Evolutionary conservation across 2,329 filamentous ascomycete species (phyloP), one percentile per base, ranked within the genome.

Genomic region (Tolypocladium tropicale): DNA sequence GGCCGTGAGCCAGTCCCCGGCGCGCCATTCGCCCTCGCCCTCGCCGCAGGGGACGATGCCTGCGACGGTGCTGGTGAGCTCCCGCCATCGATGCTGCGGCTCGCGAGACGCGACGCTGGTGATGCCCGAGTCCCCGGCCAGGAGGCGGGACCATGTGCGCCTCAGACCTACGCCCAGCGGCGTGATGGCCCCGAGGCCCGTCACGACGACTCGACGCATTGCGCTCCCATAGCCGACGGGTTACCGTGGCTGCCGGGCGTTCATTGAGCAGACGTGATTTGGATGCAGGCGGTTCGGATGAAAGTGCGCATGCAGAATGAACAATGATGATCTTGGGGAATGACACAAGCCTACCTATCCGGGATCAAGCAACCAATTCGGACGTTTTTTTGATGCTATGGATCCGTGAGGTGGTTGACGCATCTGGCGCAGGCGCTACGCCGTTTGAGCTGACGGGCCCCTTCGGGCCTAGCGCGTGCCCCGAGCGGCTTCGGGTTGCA

Each of bases 21-120:
- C 66, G 33, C 70, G 68, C 83, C 80, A 85, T 49, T 74, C 62
- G 70, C 74, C 67, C 56, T 73, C 67, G 56, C 66, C 68, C 6
- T 69, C 60, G 6, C 67, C 67, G 49, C 65, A 70, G 1, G 93
- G 91, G 1, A 99, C 88, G 21, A 94, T 68, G 1, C 88, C 94
- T 48, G 92, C 93, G 53, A 97, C 84, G 55, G 86, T 90, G 69
- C 90, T 94, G 14, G 93, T 90, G 46, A 96, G 76, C 48, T 84
- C 81, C 10, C 77, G 77, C 79, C 92, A 96, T 61, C 70, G 69
- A 32, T 66, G 76, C 70, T 59, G 77, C 59, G 73, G 84, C 58
- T 78, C 81, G 54, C 82, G 78, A 57, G 81, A 70, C 56, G 79
- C 80, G 54, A 94, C 80, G 63, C 88, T 93, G 57, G 85, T 79